Evolutionary conservation across 2,329 filamentous ascomycete genomes (phyloP), one percentile per base, ranked within the genome.

Genomic region (Trichoderma sp.): DNA sequence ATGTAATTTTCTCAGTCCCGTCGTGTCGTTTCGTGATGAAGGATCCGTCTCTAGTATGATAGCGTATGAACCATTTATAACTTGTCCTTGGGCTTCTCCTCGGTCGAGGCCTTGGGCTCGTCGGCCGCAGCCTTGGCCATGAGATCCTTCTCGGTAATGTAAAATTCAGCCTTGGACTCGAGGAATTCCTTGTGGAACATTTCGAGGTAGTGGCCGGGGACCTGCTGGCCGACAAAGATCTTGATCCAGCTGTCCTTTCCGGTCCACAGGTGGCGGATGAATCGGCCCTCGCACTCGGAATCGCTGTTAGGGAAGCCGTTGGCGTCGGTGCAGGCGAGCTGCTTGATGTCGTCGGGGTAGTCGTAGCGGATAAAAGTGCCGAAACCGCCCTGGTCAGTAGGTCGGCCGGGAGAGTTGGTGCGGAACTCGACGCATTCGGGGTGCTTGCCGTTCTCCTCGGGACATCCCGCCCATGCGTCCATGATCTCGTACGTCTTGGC

Each of bases 401-500:
- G 80, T 63, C 77, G 77, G 46, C 80, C 80, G 6, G 78, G 78
- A 14, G 59, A 68, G 72, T 78, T 79, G 63, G 73, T 72, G 64
- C 78, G 77, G 73, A 80, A 81, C 64, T 81, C 76, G 60, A 75
- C 73, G 72, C 81, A 83, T 18, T 79, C 76, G 55, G 79, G 78
- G 69, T 76, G 77, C 70, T 76, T 79, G 71, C 78, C 78, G 55
- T 75, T 73, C 11, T 82, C 80, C 54, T 81, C 75, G 30, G 81
- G 77, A 71, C 81, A 83, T 59, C 75, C 75, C 39, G 79, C 77
- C 84, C 84, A 86, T 55, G 82, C 83, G 69, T 82, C 79, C 49
- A 86, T 77, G 43, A 86, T 83, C 37, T 82, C 78, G 71, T 81
- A 81, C 0, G 83, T 84, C 71, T 80, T 80, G 18, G 79, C 74